Evolutionary conservation across 106 monocot genomes (phyloP).

Genomic region (Platanthera zijinensis): DNA sequence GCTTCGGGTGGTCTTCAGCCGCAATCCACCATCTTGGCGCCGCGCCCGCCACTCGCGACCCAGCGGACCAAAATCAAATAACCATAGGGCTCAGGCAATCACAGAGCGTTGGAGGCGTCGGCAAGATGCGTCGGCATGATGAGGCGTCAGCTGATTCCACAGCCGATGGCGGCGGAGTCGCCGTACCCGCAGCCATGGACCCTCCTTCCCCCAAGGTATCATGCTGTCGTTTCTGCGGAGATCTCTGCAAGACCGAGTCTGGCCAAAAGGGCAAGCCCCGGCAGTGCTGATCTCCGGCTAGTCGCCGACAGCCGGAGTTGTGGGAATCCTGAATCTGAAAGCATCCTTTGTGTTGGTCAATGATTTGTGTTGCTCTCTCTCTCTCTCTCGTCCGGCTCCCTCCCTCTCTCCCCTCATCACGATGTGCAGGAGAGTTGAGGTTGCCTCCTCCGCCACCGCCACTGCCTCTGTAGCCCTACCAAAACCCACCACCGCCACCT

Average conservation of each 20-base stretch:
- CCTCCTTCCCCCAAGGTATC: conserved; percentile 58
- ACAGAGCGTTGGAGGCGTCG: conserved; percentile 38
- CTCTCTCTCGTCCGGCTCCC: too few species aligned
- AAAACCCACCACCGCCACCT: too few species aligned
- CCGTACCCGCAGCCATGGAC: conserved; percentile 12
- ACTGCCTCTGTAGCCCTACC: too few species aligned
- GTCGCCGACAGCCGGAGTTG: not conserved
- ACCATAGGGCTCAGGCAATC: conserved; percentile 35
- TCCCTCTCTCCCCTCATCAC: too few species aligned
- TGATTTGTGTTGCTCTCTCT: not conserved
- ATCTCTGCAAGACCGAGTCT: conserved; percentile 22
- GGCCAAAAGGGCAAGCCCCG: conserved; percentile 8
- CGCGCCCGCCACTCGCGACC: too few species aligned
- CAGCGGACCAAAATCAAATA: too few species aligned
- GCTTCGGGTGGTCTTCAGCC: too few species aligned
- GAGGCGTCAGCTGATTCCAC: too few species aligned
- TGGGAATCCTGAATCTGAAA: not conserved
- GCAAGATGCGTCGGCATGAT: too few species aligned
- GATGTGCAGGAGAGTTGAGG: too few species aligned
- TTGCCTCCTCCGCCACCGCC: too few species aligned
- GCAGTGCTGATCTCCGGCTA: not conserved
- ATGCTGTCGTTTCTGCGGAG: conserved; percentile 33
- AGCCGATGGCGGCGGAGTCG: conserved; percentile 5
- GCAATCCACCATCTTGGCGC: too few species aligned
- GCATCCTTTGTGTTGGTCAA: not conserved